Base-by-base conservation (phyloP, 2,329 filamentous ascomycete species). In the Fonsecaea multimorphosa region DNA sequence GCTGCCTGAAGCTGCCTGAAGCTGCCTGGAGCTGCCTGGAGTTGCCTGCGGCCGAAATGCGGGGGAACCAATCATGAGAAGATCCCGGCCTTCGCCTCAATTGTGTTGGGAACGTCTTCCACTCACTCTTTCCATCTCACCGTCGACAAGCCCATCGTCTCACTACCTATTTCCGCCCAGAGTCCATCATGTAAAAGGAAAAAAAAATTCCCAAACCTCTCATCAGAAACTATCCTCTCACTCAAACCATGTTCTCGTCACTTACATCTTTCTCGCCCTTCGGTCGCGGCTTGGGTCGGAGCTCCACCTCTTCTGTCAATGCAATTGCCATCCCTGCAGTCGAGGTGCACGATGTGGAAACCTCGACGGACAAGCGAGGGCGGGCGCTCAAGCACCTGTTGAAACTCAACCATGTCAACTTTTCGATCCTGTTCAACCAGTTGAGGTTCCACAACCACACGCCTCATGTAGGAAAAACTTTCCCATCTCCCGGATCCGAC, bases 331-430 rank as follows among this genome's bases (percentile, higher is more conserved):
- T 97, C 6, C 83, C 90, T 8, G 82, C 90, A 0, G 89, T 94
- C 62, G 82, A 91, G 69, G 83, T 92, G 64, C 88, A 96, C 78
- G 86, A 91, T 76, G 85, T 97, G 72, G 94, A 98, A 79, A 90
- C 89, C 4, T 84, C 88, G 55, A 85, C 88, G 8, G 92, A 96
- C 75, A 94, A 92, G 77, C 84, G 91, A 63, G 88, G 90, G 19
- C 85, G 94, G 67, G 91, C 91, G 22, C 83, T 99, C 68, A 97
- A 96, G 80, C 93, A 98, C 78, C 83, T 99, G 14, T 78, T 99
- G 67, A 92, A 91, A 77, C 89, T 93, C 59, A 98, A 98, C 76
- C 95, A 99, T 80, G 89, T 89, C 71, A 97, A 95, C 76, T 87
- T 96, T 78, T 87, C 92, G 34, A 89, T 98, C 71, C 80, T 97